A percentile compares a stretch with the other conserved stretches of the same genome.
Evolutionary conservation across 495 filamentous ascomycete species (phyloP).

Genomic region (Penicillium taxi): DNA sequence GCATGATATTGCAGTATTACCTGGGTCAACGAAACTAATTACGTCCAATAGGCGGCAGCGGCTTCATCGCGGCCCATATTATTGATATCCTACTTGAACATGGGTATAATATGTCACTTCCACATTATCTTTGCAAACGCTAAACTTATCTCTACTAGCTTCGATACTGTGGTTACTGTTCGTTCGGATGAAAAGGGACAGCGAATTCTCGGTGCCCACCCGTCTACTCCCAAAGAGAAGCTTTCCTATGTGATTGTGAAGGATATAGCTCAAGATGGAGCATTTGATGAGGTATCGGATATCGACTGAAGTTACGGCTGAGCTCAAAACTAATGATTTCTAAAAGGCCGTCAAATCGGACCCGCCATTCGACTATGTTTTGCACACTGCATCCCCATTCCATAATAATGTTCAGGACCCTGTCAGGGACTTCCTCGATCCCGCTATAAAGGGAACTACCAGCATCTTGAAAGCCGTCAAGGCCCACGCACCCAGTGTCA

Average conservation of each 20-base stretch:
- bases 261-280: constrained; percentile 67
- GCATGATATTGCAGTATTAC: background rate
- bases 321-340: background rate
- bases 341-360: constrained; percentile 52
- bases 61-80: constrained; percentile 75
- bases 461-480: constrained; percentile 70
- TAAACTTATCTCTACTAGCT: constrained; percentile 23
- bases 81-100: constrained; percentile 64
- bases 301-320: background rate
- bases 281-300: constrained; percentile 62
- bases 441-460: constrained; percentile 78
- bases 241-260: constrained; percentile 72
- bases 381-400: constrained; percentile 87
- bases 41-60: constrained; percentile 45
- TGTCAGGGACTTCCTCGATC: constrained; percentile 74
- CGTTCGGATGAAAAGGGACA: constrained; percentile 71
- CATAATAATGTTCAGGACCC: constrained; percentile 64
- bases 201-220: constrained; percentile 61
- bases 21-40: constrained; percentile 8
- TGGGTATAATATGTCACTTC: constrained; percentile 27
- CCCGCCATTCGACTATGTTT: constrained; percentile 73
- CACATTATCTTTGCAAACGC: background rate
- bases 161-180: constrained; percentile 79
- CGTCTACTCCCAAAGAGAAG: constrained; percentile 48
- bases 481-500: constrained; percentile 65